Evolutionary conservation across 768 basidiomycete species (phyloP).

Genomic region (Inosperma sp.): DNA sequence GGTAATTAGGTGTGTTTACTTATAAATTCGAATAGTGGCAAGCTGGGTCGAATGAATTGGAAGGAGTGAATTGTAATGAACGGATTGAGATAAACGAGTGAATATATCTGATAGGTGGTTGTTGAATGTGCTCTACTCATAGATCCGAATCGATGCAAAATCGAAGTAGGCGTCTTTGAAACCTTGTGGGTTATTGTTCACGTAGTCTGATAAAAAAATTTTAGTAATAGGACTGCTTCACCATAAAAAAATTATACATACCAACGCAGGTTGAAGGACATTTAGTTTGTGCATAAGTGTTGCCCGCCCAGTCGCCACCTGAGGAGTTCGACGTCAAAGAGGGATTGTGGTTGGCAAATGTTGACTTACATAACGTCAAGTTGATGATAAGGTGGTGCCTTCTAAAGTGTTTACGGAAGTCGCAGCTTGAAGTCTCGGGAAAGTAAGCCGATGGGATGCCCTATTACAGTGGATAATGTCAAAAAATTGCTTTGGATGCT

Average conservation of each 20-base stretch:
- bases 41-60: no score
- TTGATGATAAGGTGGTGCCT: slow-evolving; percentile 65
- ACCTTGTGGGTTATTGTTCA: slow-evolving; percentile 56
- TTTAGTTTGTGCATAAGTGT: slow-evolving; percentile 41
- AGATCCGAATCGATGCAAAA: slow-evolving; percentile 49
- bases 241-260: slow-evolving; percentile 30
- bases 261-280: slow-evolving; percentile 56
- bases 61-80: no score
- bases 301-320: slow-evolving; percentile 52
- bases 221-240: background rate
- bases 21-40: no score
- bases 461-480: slow-evolving; percentile 24
- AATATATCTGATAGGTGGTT: no score
- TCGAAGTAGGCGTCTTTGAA: slow-evolving; percentile 67
- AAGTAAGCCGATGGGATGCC: slow-evolving; percentile 55
- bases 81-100: no score
- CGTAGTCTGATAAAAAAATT: slow-evolving; percentile 40
- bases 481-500: background rate
- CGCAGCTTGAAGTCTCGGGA: slow-evolving; percentile 54
- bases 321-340: background rate
- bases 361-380: slow-evolving; percentile 36
- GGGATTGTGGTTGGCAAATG: background rate
- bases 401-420: slow-evolving; percentile 51
- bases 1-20: no score
- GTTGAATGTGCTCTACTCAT: no score